Conservation (phyloP, 169 alveolate genomes). For the Plasmodium gonderi region DNA sequence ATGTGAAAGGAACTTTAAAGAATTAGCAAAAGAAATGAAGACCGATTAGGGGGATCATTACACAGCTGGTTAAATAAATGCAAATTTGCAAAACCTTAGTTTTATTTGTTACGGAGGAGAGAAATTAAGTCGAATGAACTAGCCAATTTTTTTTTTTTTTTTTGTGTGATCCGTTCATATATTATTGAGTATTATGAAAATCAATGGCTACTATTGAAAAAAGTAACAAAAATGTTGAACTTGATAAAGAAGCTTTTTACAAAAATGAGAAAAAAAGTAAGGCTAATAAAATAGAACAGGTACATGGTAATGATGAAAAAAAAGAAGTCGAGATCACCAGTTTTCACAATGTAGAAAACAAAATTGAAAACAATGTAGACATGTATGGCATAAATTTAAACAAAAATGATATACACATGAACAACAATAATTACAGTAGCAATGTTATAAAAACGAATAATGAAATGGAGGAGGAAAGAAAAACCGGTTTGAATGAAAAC, state of each 20-base stretch:
- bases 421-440: background rate
- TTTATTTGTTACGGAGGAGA: background rate
- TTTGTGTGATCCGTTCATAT: background rate
- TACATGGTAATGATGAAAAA: background rate
- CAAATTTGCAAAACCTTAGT: background rate
- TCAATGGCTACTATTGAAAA: slow-evolving; percentile 71
- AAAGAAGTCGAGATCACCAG: slow-evolving; percentile 17
- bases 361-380: slow-evolving; percentile 7
- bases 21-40: background rate
- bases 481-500: slow-evolving; percentile 8
- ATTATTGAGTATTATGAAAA: slow-evolving; percentile 28
- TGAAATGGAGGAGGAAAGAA: slow-evolving; percentile 13
- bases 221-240: slow-evolving; percentile 19
- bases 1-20: background rate
- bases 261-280: slow-evolving; percentile 20
- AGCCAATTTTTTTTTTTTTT: background rate
- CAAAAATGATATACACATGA: slow-evolving; percentile 26
- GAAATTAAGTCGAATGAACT: background rate
- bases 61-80: background rate
- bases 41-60: background rate
- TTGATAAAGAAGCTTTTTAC: slow-evolving; percentile 16
- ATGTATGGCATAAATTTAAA: background rate
- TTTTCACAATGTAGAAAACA: slow-evolving; percentile 23
- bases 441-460: slow-evolving; percentile 2
- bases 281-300: background rate